Conservation (phyloP, 2,329 filamentous ascomycete genomes). For the Aspergillus arachidicola region DNA sequence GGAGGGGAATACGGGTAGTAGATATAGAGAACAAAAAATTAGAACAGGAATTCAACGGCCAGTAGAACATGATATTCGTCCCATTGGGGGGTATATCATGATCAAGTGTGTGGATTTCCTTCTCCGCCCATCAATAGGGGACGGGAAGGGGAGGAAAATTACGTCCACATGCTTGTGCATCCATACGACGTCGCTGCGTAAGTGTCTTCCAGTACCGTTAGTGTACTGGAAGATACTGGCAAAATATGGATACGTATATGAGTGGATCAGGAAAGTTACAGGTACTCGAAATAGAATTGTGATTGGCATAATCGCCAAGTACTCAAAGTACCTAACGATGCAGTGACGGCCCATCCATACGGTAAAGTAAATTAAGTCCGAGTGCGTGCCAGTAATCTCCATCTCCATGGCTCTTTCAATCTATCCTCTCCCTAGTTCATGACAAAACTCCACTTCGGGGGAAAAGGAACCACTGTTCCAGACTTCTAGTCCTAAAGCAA, state of each 20-base stretch:
- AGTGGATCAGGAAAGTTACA: not conserved
- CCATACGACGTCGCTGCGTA: not conserved
- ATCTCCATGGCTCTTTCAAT: not conserved
- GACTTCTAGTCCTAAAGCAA: not conserved
- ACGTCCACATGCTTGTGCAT: not conserved
- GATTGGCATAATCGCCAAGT: not conserved
- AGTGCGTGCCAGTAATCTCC: not conserved
- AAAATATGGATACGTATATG: not conserved
- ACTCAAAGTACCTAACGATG: not conserved
- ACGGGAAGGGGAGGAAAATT: constrained; percentile 4
- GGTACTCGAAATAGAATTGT: not conserved
- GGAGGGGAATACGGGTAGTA: not conserved
- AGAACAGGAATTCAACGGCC: not conserved
- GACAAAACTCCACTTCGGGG: not conserved
- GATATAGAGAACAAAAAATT: not conserved
- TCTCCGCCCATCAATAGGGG: not conserved
- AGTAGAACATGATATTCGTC: not conserved
- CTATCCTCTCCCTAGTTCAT: not conserved
- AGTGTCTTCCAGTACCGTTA: not conserved
- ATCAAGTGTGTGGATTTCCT: constrained; percentile 1
- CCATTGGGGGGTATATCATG: constrained; percentile 1
- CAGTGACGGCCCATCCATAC: not conserved
- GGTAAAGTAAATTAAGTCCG: constrained; percentile 3
- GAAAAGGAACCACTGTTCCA: not conserved
- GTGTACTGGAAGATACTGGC: not conserved